These are phyloP conservation scores for Paraphoma chrysanthemicola DNA, from an alignment of 2,329 filamentous ascomycete genomes.

Conservation along the genomic window DNA sequence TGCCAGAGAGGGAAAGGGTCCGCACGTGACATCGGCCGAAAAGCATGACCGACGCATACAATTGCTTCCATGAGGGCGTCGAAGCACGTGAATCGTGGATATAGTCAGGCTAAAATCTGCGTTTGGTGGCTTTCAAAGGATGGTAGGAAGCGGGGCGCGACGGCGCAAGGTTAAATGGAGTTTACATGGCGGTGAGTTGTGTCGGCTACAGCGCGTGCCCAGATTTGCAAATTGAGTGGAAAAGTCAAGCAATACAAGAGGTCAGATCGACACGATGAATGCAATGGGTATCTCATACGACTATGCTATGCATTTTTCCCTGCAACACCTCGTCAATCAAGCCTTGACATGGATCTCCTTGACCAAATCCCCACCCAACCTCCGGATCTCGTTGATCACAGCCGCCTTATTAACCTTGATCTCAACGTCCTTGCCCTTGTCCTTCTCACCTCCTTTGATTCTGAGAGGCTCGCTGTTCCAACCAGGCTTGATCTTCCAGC, in stretches of 20 bases:
- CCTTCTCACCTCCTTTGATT: constrained; percentile 33
- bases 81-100: background rate
- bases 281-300: background rate
- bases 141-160: no score
- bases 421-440: constrained; percentile 53
- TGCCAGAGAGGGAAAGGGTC: background rate
- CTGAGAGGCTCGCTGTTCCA: constrained; percentile 68
- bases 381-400: constrained; percentile 75
- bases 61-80: background rate
- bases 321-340: background rate
- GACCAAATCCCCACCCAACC: constrained; percentile 67
- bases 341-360: constrained; percentile 33
- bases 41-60: background rate
- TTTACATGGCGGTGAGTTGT: no score
- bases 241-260: background rate
- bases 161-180: no score
- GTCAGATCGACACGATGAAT: background rate
- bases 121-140: background rate
- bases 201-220: no score
- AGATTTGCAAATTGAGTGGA: no score
- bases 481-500: constrained; percentile 74
- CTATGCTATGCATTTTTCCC: background rate
- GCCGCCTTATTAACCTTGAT: constrained; percentile 72
- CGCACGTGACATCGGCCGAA: constrained; percentile 8
- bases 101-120: background rate